A percentile compares a stretch with the other conserved stretches of the same genome.
Conservation (phyloP, 2,329 filamentous ascomycete species). For the Alternaria longipes region DNA sequence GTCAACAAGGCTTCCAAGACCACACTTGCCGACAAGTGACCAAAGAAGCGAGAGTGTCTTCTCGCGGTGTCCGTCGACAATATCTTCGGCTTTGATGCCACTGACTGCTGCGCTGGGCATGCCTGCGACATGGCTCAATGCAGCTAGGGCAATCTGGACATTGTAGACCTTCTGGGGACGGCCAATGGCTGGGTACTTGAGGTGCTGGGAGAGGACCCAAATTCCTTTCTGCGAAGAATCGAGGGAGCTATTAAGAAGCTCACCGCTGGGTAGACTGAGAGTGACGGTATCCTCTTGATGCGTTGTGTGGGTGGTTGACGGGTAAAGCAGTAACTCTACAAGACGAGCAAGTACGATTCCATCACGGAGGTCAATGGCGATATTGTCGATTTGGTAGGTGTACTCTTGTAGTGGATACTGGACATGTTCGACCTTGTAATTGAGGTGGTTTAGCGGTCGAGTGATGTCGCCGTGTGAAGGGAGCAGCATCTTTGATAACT, state of each 20-base stretch:
- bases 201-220: constrained; percentile 63
- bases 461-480: constrained; percentile 67
- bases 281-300: constrained; percentile 54
- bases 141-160: constrained; percentile 65
- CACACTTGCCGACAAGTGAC: constrained; percentile 66
- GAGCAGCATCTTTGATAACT: constrained; percentile 62
- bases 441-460: constrained; percentile 64
- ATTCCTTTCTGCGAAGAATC: constrained; percentile 47
- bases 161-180: constrained; percentile 68
- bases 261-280: constrained; percentile 57
- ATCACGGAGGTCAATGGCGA: constrained; percentile 70
- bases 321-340: constrained; percentile 66
- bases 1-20: constrained; percentile 63
- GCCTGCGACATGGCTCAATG: constrained; percentile 57
- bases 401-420: constrained; percentile 69
- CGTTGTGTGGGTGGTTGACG: constrained; percentile 40
- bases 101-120: constrained; percentile 53
- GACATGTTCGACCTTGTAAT: constrained; percentile 63
- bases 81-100: constrained; percentile 63
- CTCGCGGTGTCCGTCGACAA: constrained; percentile 71
- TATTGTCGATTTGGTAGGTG: constrained; percentile 65
- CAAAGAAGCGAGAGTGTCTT: constrained; percentile 70
- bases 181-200: constrained; percentile 66
- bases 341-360: constrained; percentile 68
- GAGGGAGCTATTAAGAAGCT: constrained; percentile 52